Evolutionary conservation across 2,329 filamentous ascomycete genomes (phyloP), one percentile per base, ranked within the genome.

Genomic region (Alternaria ventricosa): DNA sequence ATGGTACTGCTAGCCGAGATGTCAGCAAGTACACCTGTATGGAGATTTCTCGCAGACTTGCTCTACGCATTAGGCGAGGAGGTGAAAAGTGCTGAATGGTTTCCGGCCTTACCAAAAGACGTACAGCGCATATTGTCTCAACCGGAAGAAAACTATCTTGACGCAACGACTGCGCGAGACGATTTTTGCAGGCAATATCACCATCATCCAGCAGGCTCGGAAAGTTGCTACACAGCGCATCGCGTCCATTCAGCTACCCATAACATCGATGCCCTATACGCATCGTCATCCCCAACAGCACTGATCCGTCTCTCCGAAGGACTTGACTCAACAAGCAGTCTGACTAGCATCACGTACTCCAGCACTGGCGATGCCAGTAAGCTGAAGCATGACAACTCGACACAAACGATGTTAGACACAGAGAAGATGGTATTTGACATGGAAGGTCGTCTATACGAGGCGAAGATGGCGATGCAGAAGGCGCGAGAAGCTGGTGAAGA

Each of bases 351-450:
- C 20, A 12, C 30, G n/a, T 50, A 44, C 25, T 23, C 44, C n/a
- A 43, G 23, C 3, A 25, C 18, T 4, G 36, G 33, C 7, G 15
- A 36, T 10, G 3, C 18, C 4, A 36, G 36, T 3, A 47, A 53
- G 20, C 13, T 60, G 30, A 44, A 54, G 11, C 13, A 36, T 3
- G 53, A 27, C 4, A 60, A 55, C n/a, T 57, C 56, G 7, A 30
- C 56, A 10, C 11, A 22, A 2, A 33, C 55, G 10, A 65, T 60
- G 47, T n/a, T 60, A 27, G 41, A 57, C 6, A 43, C 30, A 7
- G 63, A 65, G 47, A 63, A 65, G 43, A 49, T 59, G 51, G 41
- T 60, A 6, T 25, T 56, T 13, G 60, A 54, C 22, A 63, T 60
- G 51, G 55, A 65, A 33, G 45, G 27, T 7, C 55, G 59, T 12